phyloP scores from a whole-genome alignment of 495 filamentous ascomycete species.

The Neurospora sp. region DNA sequence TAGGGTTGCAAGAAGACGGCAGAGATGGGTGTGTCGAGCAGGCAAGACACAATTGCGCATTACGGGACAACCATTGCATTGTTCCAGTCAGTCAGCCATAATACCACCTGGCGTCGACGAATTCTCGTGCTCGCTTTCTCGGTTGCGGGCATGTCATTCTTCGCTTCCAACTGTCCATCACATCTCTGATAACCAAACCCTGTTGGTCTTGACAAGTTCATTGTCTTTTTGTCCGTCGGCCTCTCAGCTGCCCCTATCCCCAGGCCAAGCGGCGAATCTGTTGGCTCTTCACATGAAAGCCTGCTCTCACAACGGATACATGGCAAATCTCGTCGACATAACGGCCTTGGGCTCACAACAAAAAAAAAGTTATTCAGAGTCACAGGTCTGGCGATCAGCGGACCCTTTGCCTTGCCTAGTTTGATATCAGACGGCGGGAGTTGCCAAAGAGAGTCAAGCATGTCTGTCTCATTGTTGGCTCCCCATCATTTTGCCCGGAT shows the following conservation, averaged over 20 bases:
- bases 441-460: constrained; percentile 14
- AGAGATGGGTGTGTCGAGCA: neutral
- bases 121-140: neutral
- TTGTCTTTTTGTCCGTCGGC: neutral
- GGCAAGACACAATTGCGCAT: neutral
- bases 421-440: constrained; percentile 5
- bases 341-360: neutral
- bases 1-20: neutral
- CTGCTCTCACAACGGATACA: neutral
- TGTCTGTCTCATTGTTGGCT: constrained; percentile 3
- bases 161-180: neutral
- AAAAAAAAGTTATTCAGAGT: neutral
- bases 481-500: constrained; percentile 5
- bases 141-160: neutral
- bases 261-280: neutral
- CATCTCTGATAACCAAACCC: neutral
- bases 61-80: neutral
- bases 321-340: neutral
- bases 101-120: neutral
- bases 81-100: neutral
- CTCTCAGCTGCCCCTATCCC: neutral
- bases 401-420: constrained; percentile 1
- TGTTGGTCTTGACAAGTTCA: neutral
- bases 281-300: neutral
- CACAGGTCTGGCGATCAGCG: constrained; percentile 8